Conservation (phyloP, 2,329 filamentous ascomycete species). For the Chaetomium olivaceum region DNA sequence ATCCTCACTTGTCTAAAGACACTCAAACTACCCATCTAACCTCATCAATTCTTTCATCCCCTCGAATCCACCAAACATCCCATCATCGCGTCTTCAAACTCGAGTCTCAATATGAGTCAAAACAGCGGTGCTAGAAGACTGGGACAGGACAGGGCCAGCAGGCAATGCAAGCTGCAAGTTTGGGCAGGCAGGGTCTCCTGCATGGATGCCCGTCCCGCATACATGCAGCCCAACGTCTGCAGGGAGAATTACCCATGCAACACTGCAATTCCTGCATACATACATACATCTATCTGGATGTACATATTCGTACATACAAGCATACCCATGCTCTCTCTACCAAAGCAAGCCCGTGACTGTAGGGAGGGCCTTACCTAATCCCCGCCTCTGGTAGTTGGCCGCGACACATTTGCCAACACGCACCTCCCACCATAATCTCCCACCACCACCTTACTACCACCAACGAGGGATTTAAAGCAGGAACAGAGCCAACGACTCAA, state of each 20-base stretch:
- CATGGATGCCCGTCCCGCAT: slow-evolving; percentile 14
- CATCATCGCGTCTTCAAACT: not conserved
- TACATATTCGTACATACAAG: not conserved
- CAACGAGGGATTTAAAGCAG: not conserved
- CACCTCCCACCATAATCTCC: not conserved
- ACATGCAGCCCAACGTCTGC: slow-evolving; percentile 14
- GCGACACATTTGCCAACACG: not conserved
- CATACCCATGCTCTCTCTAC: not conserved
- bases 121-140: not conserved
- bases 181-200: slow-evolving; percentile 1
- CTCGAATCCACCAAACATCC: not conserved
- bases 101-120: not conserved
- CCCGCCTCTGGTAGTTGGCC: not conserved
- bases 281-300: no score
- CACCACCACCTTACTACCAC: not conserved
- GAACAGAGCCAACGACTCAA: not conserved
- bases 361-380: not conserved
- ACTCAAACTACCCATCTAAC: not conserved
- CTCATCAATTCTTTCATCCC: not conserved
- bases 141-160: not conserved
- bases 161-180: not conserved
- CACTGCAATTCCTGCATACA: not conserved
- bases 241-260: not conserved
- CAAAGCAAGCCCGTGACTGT: not conserved
- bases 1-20: not conserved